A percentile compares a stretch with the other conserved stretches of the same genome.
Evolutionary conservation across 2,329 filamentous ascomycete genomes (phyloP).

Genomic region (Alternaria sp.): DNA sequence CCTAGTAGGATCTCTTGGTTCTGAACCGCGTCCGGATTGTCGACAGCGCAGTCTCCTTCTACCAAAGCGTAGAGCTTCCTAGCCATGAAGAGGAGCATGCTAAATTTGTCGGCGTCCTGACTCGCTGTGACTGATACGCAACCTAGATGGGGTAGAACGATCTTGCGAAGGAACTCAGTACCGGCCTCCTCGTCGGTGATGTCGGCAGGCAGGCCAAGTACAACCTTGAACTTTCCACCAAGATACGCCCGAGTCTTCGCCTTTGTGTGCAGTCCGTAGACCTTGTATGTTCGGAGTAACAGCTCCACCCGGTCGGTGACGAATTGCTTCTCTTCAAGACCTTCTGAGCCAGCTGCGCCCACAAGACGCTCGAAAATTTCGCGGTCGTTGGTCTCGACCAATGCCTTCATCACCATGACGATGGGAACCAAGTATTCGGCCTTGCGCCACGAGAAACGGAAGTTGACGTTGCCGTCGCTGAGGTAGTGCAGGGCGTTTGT

Average conservation of each 20-base stretch:
- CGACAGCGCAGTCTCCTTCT: constrained; percentile 88
- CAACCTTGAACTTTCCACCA: constrained; percentile 88
- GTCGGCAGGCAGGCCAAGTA: constrained; percentile 82
- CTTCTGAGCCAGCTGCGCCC: constrained; percentile 77
- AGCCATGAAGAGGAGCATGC: constrained; percentile 93
- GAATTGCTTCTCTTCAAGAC: constrained; percentile 83
- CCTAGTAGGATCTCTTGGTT: constrained; percentile 95
- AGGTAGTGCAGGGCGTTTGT: constrained; percentile 97
- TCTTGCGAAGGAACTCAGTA: constrained; percentile 86
- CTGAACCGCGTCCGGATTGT: constrained; percentile 96
- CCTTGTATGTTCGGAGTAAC: constrained; percentile 90
- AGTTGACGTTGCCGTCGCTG: constrained; percentile 93
- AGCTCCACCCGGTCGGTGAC: constrained; percentile 94
- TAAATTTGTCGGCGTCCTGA: constrained; percentile 92
- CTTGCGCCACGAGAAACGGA: constrained; percentile 97
- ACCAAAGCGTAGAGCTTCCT: constrained; percentile 93
- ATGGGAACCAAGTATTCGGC: constrained; percentile 95
- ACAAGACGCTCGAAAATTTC: constrained; percentile 96
- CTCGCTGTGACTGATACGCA: constrained; percentile 82
- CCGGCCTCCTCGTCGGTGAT: constrained; percentile 89
- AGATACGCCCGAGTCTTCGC: constrained; percentile 84
- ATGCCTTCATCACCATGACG: constrained; percentile 95
- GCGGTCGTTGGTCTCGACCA: constrained; percentile 94
- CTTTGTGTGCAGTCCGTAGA: constrained; percentile 83
- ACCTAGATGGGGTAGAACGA: constrained; percentile 91